Evolutionary conservation across 352 stramenopile genomes (phyloP), one percentile per base, ranked within the genome.

Genomic region (Phytophthora fragariae): DNA sequence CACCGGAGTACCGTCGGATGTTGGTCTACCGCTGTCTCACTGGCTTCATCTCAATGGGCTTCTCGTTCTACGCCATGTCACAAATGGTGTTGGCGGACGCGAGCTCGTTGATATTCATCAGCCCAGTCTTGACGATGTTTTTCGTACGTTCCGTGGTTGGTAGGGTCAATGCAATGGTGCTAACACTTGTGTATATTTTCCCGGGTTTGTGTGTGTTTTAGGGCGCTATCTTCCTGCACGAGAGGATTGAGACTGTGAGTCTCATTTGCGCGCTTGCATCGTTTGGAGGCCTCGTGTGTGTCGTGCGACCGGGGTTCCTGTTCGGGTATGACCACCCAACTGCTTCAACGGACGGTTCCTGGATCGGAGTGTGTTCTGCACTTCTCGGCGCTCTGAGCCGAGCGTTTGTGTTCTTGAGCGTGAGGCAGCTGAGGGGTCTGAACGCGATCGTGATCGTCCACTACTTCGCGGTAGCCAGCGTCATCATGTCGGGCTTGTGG

Each of bases 71-170:
- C 57, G 82, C 87, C 0, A 77, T 94, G 44, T 90, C 85, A 1
- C 82, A 92, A 55, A 91, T 94, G 83, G 83, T 91, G 59, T 70
- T 94, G 15, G 87, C 87, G 8, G 87, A 94, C 46, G 87, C 87
- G 3, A 92, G 82, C 37, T 73, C 84, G 12, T 62, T 94, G 27
- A 68, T 91, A 21, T 89, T 94, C 35, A 89, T 76, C 0, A 88
- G 44, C 2, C 70, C 73, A 6, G 47, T 70, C 15, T 56, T 75
- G 49, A 75, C 69, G 2, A 75, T 81, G 46, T 78, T 75, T 19
- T 74, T 74, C 21, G 70, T 65, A 65, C 29, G 70, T 57, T 60
- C 9, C 15, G 3, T 47, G 15, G 33, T 41, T 49, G 15, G 17
- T 14, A 50, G 37, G 15, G 5, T 29, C n/a, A 11, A 37, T 15